Percentiles rank a stretch among this genome's conserved stretches.
phyloP scores from a whole-genome alignment of 2,329 filamentous ascomycete genomes.

The Cercospora zeina region DNA sequence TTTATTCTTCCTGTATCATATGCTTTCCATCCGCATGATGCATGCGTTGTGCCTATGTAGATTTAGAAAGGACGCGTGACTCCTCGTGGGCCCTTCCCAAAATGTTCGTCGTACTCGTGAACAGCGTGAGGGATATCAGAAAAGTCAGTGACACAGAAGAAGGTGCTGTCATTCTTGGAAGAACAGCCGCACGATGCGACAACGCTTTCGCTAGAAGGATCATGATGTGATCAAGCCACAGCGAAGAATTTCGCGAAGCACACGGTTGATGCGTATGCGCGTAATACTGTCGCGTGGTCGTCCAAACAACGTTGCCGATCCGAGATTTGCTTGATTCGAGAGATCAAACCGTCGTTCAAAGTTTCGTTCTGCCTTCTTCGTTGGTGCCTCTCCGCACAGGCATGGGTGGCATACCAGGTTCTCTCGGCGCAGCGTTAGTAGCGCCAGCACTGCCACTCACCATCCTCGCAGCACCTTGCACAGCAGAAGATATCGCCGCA shows the following conservation, averaged over 20 bases:
- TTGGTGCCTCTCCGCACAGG: slow-evolving; percentile 36
- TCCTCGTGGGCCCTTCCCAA: not conserved
- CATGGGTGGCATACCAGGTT: slow-evolving; percentile 19
- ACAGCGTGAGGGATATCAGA: not conserved
- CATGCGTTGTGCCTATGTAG: not conserved
- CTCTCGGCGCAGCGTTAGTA: slow-evolving; percentile 10
- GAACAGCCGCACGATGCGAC: not conserved
- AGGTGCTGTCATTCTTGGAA: not conserved
- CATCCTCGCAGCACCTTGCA: slow-evolving; percentile 36
- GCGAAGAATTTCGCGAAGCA: not conserved
- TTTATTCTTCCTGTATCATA: too few species aligned
- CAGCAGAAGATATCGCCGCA: slow-evolving; percentile 35
- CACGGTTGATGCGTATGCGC: not conserved
- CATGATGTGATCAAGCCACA: not conserved
- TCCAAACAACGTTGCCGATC: not conserved
- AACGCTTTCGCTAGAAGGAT: slow-evolving; percentile 7
- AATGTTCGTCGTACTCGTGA: not conserved
- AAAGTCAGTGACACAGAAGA: not conserved
- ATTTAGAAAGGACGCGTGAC: not conserved
- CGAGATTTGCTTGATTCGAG: not conserved
- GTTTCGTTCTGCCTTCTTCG: slow-evolving; percentile 43
- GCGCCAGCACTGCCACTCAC: slow-evolving; percentile 24
- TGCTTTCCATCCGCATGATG: not conserved
- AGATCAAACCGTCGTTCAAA: slow-evolving; percentile 29
- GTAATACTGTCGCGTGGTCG: not conserved